Evolutionary conservation across 2,329 filamentous ascomycete genomes (phyloP).

Genomic region (Arachnomyces sp.): DNA sequence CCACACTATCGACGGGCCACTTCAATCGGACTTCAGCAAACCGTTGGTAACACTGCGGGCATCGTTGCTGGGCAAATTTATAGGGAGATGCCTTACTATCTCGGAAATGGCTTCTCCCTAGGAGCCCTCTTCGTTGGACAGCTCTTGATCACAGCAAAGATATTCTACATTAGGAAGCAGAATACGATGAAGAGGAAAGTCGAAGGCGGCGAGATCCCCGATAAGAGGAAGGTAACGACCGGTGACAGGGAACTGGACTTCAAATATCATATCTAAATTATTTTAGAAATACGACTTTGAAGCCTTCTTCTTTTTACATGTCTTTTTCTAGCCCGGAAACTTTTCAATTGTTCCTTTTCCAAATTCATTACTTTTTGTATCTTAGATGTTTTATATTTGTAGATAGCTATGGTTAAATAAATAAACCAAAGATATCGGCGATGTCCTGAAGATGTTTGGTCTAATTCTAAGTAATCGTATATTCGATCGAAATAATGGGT

Average conservation of each 20-base stretch:
- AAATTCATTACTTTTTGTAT: too few species aligned
- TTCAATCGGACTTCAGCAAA: slow-evolving; percentile 41
- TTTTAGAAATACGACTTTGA: not conserved
- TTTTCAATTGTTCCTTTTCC: too few species aligned
- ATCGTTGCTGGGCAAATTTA: slow-evolving; percentile 44
- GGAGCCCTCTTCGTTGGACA: slow-evolving; percentile 28
- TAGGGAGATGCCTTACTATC: slow-evolving; percentile 26
- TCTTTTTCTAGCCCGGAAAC: too few species aligned
- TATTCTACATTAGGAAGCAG: slow-evolving; percentile 37
- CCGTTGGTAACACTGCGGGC: slow-evolving; percentile 43
- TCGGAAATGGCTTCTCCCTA: slow-evolving; percentile 32
- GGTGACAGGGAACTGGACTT: slow-evolving; percentile 45
- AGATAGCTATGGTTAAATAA: too few species aligned
- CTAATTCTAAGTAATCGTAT: too few species aligned
- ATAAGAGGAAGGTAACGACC: slow-evolving; percentile 39
- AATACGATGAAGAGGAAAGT: slow-evolving; percentile 36
- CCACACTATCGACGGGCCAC: slow-evolving; percentile 44
- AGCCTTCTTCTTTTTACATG: not conserved
- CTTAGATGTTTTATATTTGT: too few species aligned
- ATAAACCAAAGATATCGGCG: too few species aligned
- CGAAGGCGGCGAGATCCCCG: slow-evolving; percentile 35
- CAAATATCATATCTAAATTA: slow-evolving; percentile 32
- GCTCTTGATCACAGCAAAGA: slow-evolving; percentile 33
- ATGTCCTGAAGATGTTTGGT: too few species aligned
- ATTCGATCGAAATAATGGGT: too few species aligned